phyloP scores from a whole-genome alignment of 495 filamentous ascomycete genomes.

The Penicillium herquei region DNA sequence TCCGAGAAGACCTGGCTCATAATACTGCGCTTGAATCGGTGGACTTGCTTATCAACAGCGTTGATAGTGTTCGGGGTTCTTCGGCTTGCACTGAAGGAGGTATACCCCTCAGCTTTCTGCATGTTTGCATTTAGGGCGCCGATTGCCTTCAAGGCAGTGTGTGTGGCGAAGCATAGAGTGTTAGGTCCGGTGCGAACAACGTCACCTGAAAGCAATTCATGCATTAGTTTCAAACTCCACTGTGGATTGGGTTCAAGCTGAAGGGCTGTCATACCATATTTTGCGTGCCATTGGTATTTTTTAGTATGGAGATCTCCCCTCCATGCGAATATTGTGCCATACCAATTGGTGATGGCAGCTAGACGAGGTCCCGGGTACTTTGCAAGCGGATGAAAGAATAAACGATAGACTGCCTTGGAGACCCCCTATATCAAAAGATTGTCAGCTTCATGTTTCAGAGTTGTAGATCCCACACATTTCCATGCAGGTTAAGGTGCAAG shows the following conservation, averaged over 20 bases:
- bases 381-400: slow-evolving; percentile 3
- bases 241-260: too few relatives aligned
- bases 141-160: neutral
- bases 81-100: neutral
- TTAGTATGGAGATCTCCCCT: slow-evolving; percentile 2
- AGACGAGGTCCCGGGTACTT: slow-evolving; percentile 2
- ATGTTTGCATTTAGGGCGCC: neutral
- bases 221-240: neutral
- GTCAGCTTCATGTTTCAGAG: too few relatives aligned
- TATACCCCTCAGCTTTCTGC: neutral
- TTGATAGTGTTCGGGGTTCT: neutral
- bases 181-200: neutral
- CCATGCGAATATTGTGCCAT: neutral
- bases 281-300: neutral
- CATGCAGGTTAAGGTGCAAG: too few relatives aligned
- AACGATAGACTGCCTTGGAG: neutral
- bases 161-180: slow-evolving; percentile 1
- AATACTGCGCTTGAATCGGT: neutral
- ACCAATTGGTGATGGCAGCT: slow-evolving; percentile 3
- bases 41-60: neutral
- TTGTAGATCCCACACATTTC: too few relatives aligned
- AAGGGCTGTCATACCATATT: slow-evolving; percentile 7
- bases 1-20: neutral
- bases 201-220: neutral
- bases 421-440: neutral